A percentile compares a stretch with the other conserved stretches of the same genome.
These are phyloP conservation scores for Macrophomina tecta DNA, from an alignment of 2,329 filamentous ascomycete species.

Conservation along the genomic window DNA sequence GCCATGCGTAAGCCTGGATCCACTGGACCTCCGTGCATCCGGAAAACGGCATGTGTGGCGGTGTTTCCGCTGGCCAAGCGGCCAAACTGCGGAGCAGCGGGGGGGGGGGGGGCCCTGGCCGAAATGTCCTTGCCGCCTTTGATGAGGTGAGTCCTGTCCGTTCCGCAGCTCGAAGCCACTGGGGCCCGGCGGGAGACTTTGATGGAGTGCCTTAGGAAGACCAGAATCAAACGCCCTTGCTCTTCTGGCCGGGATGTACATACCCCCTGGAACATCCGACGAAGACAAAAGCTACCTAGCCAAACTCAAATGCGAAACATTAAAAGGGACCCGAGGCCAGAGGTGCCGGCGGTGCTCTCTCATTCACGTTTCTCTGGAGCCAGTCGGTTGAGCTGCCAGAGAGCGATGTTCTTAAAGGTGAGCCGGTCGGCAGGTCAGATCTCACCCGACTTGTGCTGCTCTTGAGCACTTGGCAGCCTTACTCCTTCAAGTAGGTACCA, in stretches of 20 bases:
- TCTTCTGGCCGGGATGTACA: not conserved
- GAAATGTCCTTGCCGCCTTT: not conserved
- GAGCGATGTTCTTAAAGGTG: not conserved
- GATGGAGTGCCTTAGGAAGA: no score
- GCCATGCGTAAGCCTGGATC: not conserved
- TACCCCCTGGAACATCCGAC: not conserved
- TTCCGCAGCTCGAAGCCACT: no score
- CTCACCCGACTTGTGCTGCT: slow-evolving; percentile 5
- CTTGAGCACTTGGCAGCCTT: slow-evolving; percentile 18
- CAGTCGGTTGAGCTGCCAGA: not conserved
- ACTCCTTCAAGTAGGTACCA: slow-evolving; percentile 8
- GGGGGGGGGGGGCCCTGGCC: not conserved
- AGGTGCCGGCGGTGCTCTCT: no score
- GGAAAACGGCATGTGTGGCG: slow-evolving; percentile 17
- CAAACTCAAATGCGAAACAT: not conserved
- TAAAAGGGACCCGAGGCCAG: not conserved
- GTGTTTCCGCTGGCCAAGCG: not conserved
- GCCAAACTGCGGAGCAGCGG: not conserved
- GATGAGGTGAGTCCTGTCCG: no score
- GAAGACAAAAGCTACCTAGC: not conserved
- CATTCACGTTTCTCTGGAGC: no score
- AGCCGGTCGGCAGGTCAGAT: not conserved
- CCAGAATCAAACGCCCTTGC: not conserved
- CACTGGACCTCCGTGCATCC: not conserved
- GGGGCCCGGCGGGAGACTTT: no score